Conservation (phyloP, 768 basidiomycete genomes). For the Auriscalpium orientale region DNA sequence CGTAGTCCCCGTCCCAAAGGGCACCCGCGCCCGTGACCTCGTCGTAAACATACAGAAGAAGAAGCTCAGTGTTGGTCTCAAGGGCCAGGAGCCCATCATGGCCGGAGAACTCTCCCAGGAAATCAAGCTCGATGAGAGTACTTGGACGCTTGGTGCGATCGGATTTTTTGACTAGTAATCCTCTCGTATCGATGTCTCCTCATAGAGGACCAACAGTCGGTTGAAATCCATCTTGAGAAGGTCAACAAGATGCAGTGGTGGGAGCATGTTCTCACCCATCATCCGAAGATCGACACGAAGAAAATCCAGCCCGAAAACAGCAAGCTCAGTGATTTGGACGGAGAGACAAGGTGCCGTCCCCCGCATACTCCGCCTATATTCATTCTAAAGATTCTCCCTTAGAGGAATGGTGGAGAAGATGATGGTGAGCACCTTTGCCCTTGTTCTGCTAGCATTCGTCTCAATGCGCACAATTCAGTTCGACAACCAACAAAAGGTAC, state of each 20-base stretch:
- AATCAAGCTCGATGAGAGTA: conserved; percentile 93
- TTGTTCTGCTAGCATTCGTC: neutral
- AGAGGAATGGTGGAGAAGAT: conserved; percentile 99
- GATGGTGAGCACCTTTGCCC: conserved; percentile 67
- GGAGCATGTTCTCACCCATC: conserved; percentile 92
- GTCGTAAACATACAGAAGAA: conserved; percentile 70
- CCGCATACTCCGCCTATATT: neutral
- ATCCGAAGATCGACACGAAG: conserved; percentile 92
- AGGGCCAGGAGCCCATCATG: conserved; percentile 79
- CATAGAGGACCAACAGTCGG: conserved; percentile 67
- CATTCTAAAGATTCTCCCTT: conserved; percentile 1
- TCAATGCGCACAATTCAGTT: conserved; percentile 35
- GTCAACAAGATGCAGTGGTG: conserved; percentile 90
- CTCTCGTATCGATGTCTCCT: neutral
- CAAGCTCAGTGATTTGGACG: conserved; percentile 92
- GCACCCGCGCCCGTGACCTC: conserved; percentile 77
- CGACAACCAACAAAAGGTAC: conserved; percentile 71
- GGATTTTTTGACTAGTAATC: conserved; percentile 9
- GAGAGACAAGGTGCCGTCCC: conserved; percentile 70
- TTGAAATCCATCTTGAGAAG: conserved; percentile 81
- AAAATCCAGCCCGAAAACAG: conserved; percentile 96
- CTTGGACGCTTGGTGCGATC: conserved; percentile 84
- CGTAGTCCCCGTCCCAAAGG: conserved; percentile 75
- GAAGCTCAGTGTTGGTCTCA: conserved; percentile 76
- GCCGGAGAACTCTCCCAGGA: conserved; percentile 89